Conservation (phyloP, 2,329 filamentous ascomycete genomes). For the Monosporascus sp. region DNA sequence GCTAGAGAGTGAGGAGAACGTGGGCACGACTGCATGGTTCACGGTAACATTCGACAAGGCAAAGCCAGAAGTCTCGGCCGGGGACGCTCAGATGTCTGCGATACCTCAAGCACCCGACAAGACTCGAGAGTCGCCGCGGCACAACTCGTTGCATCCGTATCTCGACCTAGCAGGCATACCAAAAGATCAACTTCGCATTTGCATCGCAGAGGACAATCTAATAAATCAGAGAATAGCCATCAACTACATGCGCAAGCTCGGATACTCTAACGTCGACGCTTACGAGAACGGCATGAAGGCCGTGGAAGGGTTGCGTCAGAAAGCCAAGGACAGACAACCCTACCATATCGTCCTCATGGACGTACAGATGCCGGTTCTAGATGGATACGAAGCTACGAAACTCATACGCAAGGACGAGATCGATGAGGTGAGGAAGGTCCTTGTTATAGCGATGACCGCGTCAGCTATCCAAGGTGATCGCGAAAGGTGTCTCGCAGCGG, state of each 20-base stretch:
- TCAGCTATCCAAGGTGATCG: constrained; percentile 90
- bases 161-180: constrained; percentile 68
- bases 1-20: constrained; percentile 68
- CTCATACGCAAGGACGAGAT: constrained; percentile 72
- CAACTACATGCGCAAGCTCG: constrained; percentile 80
- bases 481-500: constrained; percentile 90
- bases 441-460: constrained; percentile 98
- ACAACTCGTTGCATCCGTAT: constrained; percentile 38
- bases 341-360: constrained; percentile 95
- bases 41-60: constrained; percentile 83
- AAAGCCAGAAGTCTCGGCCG: constrained; percentile 51
- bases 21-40: constrained; percentile 71
- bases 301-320: constrained; percentile 74
- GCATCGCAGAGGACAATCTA: constrained; percentile 90
- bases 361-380: constrained; percentile 90
- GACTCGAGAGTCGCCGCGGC: constrained; percentile 19
- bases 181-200: constrained; percentile 75
- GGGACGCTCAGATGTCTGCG: constrained; percentile 41
- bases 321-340: constrained; percentile 64
- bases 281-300: constrained; percentile 88
- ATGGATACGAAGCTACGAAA: constrained; percentile 87
- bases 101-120: constrained; percentile 36
- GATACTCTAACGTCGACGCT: constrained; percentile 75
- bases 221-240: constrained; percentile 95
- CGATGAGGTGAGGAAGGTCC: constrained; percentile 69